These are phyloP conservation scores for Suhomyces ambrosiae DNA, from an alignment of 1,139 yeast species.

Conservation along the genomic window DNA sequence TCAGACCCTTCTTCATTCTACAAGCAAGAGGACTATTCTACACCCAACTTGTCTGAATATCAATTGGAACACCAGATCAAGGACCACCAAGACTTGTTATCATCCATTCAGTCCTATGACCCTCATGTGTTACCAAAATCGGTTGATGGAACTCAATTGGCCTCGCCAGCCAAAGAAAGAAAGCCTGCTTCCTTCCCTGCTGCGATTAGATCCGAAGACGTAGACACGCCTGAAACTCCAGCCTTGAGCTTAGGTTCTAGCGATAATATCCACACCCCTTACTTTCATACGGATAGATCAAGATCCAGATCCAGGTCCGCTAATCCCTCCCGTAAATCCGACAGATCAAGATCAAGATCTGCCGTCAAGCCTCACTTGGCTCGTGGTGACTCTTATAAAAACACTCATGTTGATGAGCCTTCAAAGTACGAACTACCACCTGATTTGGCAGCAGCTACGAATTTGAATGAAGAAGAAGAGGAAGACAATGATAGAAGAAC, in stretches of 20 bases:
- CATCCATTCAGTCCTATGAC: conserved; percentile 40
- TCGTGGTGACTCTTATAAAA: conserved; percentile 66
- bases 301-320: conserved; percentile 35
- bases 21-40: conserved; percentile 37
- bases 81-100: conserved; percentile 40
- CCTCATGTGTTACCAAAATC: conserved; percentile 39
- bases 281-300: conserved; percentile 42
- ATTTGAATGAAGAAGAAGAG: conserved; percentile 20
- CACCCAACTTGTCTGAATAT: conserved; percentile 52
- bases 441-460: conserved; percentile 24
- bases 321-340: conserved; percentile 19
- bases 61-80: conserved; percentile 46
- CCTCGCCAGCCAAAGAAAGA: conserved; percentile 1
- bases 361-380: conserved; percentile 58
- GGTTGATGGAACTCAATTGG: conserved; percentile 3
- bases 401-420: conserved; percentile 44
- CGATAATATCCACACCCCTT: conserved; percentile 45
- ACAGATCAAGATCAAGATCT: conserved; percentile 31
- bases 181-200: conserved; percentile 11
- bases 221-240: conserved; percentile 1
- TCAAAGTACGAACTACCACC: conserved; percentile 50
- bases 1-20: conserved; percentile 18
- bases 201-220: background rate
- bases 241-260: background rate
- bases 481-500: conserved; percentile 41